Evolutionary conservation across 805 yeast genomes (phyloP).

Genomic region (Candida pseudofarinosa): DNA sequence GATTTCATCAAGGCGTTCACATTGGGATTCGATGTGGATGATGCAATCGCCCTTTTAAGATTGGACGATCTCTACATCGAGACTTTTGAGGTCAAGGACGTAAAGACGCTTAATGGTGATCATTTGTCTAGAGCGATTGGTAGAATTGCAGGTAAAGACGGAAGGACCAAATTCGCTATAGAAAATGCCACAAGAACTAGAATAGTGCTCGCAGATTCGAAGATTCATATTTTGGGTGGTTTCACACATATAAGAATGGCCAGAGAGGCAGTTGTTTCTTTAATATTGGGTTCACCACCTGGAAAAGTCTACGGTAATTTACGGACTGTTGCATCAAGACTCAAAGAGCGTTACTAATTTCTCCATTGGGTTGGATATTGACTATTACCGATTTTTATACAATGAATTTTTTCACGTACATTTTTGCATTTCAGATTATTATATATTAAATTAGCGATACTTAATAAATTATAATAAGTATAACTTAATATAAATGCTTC

Average conservation of each 20-base stretch:
- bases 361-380: not conserved
- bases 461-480: not conserved
- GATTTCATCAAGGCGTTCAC: slow-evolving; percentile 95
- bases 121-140: slow-evolving; percentile 98
- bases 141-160: slow-evolving; percentile 99
- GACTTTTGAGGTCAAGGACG: slow-evolving; percentile 95
- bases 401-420: slow-evolving; percentile 1
- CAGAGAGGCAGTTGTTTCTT: slow-evolving; percentile 91
- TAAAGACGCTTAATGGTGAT: slow-evolving; percentile 91
- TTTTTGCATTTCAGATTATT: slow-evolving; percentile 3
- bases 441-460: not conserved
- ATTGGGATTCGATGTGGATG: slow-evolving; percentile 94
- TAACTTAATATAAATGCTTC: not conserved
- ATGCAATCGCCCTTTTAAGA: slow-evolving; percentile 90
- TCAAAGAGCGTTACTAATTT: slow-evolving; percentile 84
- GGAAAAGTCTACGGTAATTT: slow-evolving; percentile 97
- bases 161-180: slow-evolving; percentile 96
- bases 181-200: slow-evolving; percentile 98
- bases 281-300: slow-evolving; percentile 96
- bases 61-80: slow-evolving; percentile 95
- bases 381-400: slow-evolving; percentile 1
- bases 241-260: slow-evolving; percentile 97
- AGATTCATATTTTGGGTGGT: slow-evolving; percentile 95
- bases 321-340: slow-evolving; percentile 93
- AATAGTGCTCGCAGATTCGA: slow-evolving; percentile 94